Base-by-base conservation (phyloP, 1,284 basidiomycete genomes). In the Trametes hirsuta region DNA sequence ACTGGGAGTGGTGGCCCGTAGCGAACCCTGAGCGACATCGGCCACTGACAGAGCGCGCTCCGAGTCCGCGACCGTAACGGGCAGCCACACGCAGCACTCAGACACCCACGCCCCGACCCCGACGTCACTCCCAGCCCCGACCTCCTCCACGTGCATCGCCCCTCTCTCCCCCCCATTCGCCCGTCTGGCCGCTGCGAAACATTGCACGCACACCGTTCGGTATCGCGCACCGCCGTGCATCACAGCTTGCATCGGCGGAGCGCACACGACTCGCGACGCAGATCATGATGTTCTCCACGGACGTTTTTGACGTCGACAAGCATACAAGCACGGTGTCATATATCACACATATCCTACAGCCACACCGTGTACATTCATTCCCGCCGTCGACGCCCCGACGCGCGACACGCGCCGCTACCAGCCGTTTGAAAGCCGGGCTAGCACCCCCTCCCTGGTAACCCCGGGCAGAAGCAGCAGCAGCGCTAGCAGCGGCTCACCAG, bases 401-500 rank as follows among this genome's bases (percentile, higher is more conserved):
- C 9, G 21, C 22, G 35, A 46, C 48, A 36, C 22, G 21, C 11
- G 48, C 18, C 18, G 30, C 8, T 30, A 30, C 5, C 30, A 30
- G 8, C 30, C 30, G 30, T 30, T 30, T 30, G 30, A 30, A 30
- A 30, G 30, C 30, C 30, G 30, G 34, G 15, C 47, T 18, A 48
- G 30, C 30, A 35, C 15, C 30, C 30, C 14, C 30, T 30, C 30
- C 8, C 30, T 30, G 30, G 30, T 30, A 30, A 30, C 30, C 8
- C 30, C 30, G 30, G 30, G 30, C 30, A 30, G 30, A 30, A 30
- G 30, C 30, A 30, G 5, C 30, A 30, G 34, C 37, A 22, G 22
- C 4, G 25, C 30, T 8, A 30, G 34, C 37, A 22, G 22, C 4
- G 25, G 42, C 56, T 82, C 78, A 95, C 93, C 93, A 95, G 61